A percentile compares a stretch with the other conserved stretches of the same genome.
Evolutionary conservation across 441 rosid species (phyloP).

Genomic region (Syzygium syzygioides): DNA sequence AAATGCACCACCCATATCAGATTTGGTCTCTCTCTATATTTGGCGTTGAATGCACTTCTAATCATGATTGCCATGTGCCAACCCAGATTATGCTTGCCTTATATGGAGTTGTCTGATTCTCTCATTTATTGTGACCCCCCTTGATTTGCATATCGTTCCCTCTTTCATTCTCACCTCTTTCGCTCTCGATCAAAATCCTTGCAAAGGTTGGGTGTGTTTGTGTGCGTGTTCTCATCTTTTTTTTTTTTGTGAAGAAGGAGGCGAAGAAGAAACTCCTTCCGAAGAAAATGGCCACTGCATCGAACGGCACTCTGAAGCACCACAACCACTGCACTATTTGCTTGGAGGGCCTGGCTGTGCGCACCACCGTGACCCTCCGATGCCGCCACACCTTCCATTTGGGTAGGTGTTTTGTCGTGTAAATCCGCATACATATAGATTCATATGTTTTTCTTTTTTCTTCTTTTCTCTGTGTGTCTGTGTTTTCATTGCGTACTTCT

Average conservation of each 20-base stretch:
- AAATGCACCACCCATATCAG: not conserved
- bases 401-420: not conserved
- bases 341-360: not conserved
- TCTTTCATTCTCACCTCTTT: not conserved
- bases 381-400: not conserved
- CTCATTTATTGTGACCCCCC: not conserved
- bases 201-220: not conserved
- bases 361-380: not conserved
- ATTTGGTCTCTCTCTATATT: not conserved
- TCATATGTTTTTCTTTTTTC: not conserved
- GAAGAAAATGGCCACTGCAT: not conserved
- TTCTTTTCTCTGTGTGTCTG: not conserved
- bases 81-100: not conserved
- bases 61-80: not conserved
- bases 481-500: not conserved
- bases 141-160: not conserved
- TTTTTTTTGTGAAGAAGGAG: not conserved
- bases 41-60: not conserved
- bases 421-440: rapidly evolving
- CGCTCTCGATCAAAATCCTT: not conserved
- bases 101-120: not conserved
- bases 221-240: not conserved
- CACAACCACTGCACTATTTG: not conserved
- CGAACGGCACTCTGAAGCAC: not conserved
- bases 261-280: not conserved